Conservation (phyloP, 257 asterid species). For the Rubia yunnanensis region DNA sequence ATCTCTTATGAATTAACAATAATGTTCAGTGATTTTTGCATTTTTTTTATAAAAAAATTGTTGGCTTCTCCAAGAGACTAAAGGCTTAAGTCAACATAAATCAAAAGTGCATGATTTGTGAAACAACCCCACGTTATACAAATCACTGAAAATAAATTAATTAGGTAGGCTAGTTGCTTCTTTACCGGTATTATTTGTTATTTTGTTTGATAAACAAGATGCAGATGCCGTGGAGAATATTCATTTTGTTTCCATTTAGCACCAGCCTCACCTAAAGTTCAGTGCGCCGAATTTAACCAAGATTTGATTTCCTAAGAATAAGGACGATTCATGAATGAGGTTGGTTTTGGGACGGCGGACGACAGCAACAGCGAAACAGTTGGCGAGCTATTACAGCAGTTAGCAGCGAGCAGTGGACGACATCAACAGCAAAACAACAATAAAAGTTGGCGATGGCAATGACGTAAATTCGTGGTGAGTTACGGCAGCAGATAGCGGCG, state of each 20-base stretch:
- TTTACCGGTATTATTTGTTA: too few relatives aligned
- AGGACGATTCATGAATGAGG: constrained; percentile 15
- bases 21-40: neutral
- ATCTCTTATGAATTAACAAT: neutral
- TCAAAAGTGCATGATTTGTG: constrained; percentile 1
- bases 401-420: too few relatives aligned
- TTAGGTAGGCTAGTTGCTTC: neutral
- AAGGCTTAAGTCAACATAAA: constrained; percentile 13
- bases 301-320: neutral
- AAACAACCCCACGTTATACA: constrained; percentile 24
- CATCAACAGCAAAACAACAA: too few relatives aligned
- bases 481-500: too few relatives aligned
- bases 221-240: constrained; percentile 12
- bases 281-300: neutral
- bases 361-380: too few relatives aligned
- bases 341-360: neutral
- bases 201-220: too few relatives aligned
- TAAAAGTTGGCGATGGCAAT: too few relatives aligned
- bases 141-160: constrained; percentile 12
- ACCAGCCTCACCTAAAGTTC: neutral
- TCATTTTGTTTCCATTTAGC: constrained; percentile 11
- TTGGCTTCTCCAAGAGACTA: constrained; percentile 5
- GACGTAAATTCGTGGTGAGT: too few relatives aligned
- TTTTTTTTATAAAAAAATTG: neutral
- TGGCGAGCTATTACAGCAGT: too few relatives aligned